phyloP scores from a whole-genome alignment of 441 rosid genomes.

The Omphalea diandra region DNA sequence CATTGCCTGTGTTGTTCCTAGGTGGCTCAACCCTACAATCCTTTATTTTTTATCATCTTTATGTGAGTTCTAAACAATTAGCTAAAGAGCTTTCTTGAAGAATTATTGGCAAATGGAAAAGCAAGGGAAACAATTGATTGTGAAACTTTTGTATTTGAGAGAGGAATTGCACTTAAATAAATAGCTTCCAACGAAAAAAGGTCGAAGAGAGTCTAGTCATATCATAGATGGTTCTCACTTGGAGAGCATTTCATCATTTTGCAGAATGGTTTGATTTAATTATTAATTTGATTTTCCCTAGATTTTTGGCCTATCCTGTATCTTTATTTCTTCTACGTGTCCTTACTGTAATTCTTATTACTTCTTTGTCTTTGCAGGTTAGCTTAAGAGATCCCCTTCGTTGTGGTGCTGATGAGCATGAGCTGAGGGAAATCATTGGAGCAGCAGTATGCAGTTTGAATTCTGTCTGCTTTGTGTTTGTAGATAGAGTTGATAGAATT shows the following conservation, averaged over 20 bases:
- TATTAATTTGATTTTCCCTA: neutral
- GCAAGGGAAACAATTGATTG: neutral
- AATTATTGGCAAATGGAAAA: neutral
- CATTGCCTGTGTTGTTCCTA: too few species aligned
- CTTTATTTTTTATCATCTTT: neutral
- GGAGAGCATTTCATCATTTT: neutral
- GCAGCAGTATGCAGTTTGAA: conserved; percentile 63
- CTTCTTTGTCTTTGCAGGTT: conserved; percentile 49
- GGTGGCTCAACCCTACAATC: neutral
- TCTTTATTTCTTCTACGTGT: neutral
- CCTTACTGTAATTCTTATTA: neutral
- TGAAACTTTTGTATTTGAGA: neutral
- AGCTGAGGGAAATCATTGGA: conserved; percentile 74
- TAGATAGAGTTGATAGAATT: neutral
- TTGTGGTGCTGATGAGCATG: conserved; percentile 60
- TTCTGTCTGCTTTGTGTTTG: neutral
- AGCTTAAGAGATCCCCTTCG: conserved; percentile 93
- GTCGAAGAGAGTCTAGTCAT: neutral
- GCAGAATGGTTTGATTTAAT: neutral
- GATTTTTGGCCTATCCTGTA: neutral
- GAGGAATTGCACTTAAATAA: neutral
- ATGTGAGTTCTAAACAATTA: neutral
- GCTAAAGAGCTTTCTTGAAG: neutral
- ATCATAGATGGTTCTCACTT: neutral
- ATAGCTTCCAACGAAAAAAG: neutral